A percentile compares a stretch with the other conserved stretches of the same genome.
These are phyloP conservation scores for Diaporthe amygdali DNA, from an alignment of 2,329 filamentous ascomycete genomes.

Conservation along the genomic window DNA sequence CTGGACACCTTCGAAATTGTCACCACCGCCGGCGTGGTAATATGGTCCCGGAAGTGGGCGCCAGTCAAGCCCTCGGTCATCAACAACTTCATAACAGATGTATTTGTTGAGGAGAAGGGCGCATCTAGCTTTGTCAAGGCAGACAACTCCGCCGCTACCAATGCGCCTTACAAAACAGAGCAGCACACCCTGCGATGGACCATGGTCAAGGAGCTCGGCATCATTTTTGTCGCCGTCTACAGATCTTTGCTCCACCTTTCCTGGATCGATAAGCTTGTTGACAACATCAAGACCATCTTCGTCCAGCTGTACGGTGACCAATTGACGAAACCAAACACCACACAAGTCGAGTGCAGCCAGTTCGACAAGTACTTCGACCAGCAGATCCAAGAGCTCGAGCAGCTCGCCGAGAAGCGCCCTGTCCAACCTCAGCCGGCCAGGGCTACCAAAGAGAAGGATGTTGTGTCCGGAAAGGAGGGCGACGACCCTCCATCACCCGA, in stretches of 20 bases:
- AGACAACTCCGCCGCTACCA: constrained; percentile 62
- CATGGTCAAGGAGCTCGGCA: constrained; percentile 85
- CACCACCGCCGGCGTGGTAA: constrained; percentile 92
- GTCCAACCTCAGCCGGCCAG: constrained; percentile 29
- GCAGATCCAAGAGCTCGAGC: constrained; percentile 82
- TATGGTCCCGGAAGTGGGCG: constrained; percentile 91
- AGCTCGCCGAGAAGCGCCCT: constrained; percentile 49
- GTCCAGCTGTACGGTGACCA: constrained; percentile 88
- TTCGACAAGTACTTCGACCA: constrained; percentile 97
- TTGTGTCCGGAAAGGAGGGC: constrained; percentile 39
- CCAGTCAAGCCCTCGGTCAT: constrained; percentile 81
- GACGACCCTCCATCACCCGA: constrained; percentile 43
- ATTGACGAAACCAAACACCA: constrained; percentile 79
- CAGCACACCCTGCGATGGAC: constrained; percentile 97
- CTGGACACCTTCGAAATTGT: constrained; percentile 96
- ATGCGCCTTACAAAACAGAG: constrained; percentile 84
- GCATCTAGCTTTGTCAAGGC: constrained; percentile 66
- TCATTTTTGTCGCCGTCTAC: constrained; percentile 99
- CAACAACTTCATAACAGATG: constrained; percentile 93
- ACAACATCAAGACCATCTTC: constrained; percentile 93
- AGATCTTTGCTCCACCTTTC: constrained; percentile 92
- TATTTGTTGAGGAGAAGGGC: constrained; percentile 95
- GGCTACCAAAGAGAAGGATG: constrained; percentile 39
- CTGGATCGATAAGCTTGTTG: constrained; percentile 96
- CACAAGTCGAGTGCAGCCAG: constrained; percentile 74